A percentile compares a stretch with the other conserved stretches of the same genome.
Conservation (phyloP, 2,329 filamentous ascomycete species). For the Aspergillus bombycis region DNA sequence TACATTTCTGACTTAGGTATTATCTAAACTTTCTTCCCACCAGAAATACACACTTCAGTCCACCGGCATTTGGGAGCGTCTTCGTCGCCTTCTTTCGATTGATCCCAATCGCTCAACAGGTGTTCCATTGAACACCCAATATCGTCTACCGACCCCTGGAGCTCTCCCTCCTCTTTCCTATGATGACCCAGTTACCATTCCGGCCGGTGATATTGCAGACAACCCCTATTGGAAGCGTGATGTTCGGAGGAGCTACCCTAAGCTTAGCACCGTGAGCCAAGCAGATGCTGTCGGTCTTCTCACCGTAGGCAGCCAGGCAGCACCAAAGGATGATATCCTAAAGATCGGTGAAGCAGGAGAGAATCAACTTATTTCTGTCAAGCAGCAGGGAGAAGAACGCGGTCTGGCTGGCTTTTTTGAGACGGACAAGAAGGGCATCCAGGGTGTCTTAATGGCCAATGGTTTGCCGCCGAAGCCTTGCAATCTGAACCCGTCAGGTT, state of each 20-base stretch:
- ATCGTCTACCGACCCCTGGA: constrained; percentile 82
- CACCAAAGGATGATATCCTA: constrained; percentile 75
- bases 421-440: constrained; percentile 59
- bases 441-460: constrained; percentile 69
- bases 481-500: constrained; percentile 59
- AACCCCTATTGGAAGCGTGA: constrained; percentile 98
- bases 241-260: constrained; percentile 77
- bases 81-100: constrained; percentile 78
- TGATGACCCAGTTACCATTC: constrained; percentile 79
- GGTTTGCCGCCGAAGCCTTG: constrained; percentile 87
- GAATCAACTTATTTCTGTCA: constrained; percentile 74
- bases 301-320: constrained; percentile 77
- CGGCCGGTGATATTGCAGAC: constrained; percentile 85
- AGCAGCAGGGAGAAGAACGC: constrained; percentile 72
- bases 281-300: constrained; percentile 83
- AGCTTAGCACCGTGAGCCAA: constrained; percentile 78
- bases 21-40: neutral
- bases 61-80: constrained; percentile 79
- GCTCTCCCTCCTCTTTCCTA: constrained; percentile 70
- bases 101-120: constrained; percentile 89
- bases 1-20: neutral
- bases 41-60: constrained; percentile 98
- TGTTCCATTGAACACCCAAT: constrained; percentile 89
- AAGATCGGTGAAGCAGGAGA: constrained; percentile 75
- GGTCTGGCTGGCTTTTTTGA: constrained; percentile 75